Evolutionary conservation across 306 rosid species (phyloP).

Genomic region (Prunus dulcis): DNA sequence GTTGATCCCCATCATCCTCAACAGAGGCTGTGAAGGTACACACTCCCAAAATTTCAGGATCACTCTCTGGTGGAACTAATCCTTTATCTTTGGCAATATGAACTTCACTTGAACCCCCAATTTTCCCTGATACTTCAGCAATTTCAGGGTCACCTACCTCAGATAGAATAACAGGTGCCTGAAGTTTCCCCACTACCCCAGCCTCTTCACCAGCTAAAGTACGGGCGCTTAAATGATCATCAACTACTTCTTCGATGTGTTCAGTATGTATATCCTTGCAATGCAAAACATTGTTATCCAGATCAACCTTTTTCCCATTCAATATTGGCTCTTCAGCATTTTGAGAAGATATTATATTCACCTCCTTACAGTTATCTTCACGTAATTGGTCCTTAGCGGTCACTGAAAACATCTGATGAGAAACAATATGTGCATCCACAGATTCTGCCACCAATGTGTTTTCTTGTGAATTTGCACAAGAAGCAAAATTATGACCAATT

Average conservation of each 20-base stretch:
- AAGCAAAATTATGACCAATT: constrained; percentile 30
- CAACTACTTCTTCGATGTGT: constrained; percentile 31
- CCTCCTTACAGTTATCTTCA: constrained; percentile 38
- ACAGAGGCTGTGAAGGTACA: constrained; percentile 23
- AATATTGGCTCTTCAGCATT: constrained; percentile 22
- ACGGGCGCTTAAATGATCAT: constrained; percentile 22
- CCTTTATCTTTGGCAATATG: constrained; percentile 27
- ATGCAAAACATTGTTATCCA: constrained; percentile 30
- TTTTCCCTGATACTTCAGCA: constrained; percentile 25
- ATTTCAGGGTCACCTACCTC: constrained; percentile 31
- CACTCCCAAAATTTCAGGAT: constrained; percentile 31
- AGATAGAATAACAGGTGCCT: constrained; percentile 25
- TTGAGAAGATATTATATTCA: constrained; percentile 32
- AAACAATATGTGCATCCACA: constrained; percentile 31
- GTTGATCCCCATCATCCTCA: constrained; percentile 38
- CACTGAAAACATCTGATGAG: constrained; percentile 33
- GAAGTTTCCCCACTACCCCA: constrained; percentile 26
- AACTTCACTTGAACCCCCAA: constrained; percentile 29
- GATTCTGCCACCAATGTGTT: constrained; percentile 23
- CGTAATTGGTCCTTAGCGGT: constrained; percentile 28
- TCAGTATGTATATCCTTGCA: constrained; percentile 36
- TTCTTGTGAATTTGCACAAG: constrained; percentile 33
- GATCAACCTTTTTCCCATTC: constrained; percentile 31
- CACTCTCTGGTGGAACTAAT: constrained; percentile 29
- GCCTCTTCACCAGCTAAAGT: constrained; percentile 20